phyloP scores from a whole-genome alignment of 2,329 filamentous ascomycete species.

The Cryoendolithus antarcticus region DNA sequence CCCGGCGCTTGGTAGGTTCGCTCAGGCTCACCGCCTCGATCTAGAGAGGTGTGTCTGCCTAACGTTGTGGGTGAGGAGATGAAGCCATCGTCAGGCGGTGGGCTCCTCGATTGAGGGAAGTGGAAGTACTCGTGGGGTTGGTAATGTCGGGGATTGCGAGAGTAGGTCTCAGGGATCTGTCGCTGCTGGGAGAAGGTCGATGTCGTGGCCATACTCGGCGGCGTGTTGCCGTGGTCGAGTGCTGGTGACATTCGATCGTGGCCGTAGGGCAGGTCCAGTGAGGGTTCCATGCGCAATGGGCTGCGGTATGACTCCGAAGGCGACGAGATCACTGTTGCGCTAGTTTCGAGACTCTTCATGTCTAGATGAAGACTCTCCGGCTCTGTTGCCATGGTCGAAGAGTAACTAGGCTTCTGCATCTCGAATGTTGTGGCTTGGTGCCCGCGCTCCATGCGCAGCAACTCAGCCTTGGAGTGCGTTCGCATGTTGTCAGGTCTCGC shows the following conservation, averaged over 20 bases:
- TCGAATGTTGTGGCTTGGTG: slow-evolving; percentile 21
- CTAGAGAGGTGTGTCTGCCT: slow-evolving; percentile 16
- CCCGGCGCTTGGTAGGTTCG: slow-evolving; percentile 27
- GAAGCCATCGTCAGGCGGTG: slow-evolving; percentile 1
- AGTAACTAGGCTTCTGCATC: slow-evolving; percentile 18
- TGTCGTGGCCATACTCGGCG: background rate
- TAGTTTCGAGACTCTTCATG: slow-evolving; percentile 6
- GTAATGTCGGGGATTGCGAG: too few species aligned
- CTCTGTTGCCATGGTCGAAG: slow-evolving; percentile 4
- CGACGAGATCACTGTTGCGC: slow-evolving; percentile 18
- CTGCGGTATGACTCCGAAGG: slow-evolving; percentile 12
- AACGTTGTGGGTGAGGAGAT: slow-evolving; percentile 2
- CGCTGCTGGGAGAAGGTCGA: background rate
- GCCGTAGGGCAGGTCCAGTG: slow-evolving; percentile 4
- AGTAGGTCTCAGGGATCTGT: background rate
- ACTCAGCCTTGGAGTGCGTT: slow-evolving; percentile 11
- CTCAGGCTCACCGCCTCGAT: slow-evolving; percentile 12
- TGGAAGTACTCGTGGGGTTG: too few species aligned
- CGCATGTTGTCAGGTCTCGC: slow-evolving; percentile 32
- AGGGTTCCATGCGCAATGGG: slow-evolving; percentile 7
- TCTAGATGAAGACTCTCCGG: slow-evolving; percentile 8
- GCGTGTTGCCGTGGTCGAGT: background rate
- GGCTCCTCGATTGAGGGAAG: slow-evolving; percentile 2
- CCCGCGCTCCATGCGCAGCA: slow-evolving; percentile 13
- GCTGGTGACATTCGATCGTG: slow-evolving; percentile 6